phyloP scores from a whole-genome alignment of 495 filamentous ascomycete genomes.

The Aspergillus panamensis region DNA sequence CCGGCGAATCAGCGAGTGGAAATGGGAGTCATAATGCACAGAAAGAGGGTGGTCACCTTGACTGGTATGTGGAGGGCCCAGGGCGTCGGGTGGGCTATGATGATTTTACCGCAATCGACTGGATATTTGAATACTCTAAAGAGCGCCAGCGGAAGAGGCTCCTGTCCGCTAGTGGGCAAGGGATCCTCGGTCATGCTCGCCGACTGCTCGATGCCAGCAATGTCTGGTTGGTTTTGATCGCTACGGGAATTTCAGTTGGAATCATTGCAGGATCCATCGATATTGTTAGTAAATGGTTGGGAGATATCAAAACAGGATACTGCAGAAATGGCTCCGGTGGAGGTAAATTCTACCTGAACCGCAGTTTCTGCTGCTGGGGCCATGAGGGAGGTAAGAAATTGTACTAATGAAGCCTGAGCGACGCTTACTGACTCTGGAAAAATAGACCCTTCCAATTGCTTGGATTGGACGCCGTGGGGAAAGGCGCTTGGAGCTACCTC shows the following conservation, averaged over 20 bases:
- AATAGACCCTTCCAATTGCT: constrained; percentile 67
- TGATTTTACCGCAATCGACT: constrained; percentile 96
- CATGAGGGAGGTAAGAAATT: constrained; percentile 58
- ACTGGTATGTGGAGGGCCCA: constrained; percentile 91
- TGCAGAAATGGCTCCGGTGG: constrained; percentile 71
- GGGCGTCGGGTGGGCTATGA: constrained; percentile 92
- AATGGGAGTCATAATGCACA: constrained; percentile 41
- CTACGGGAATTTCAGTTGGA: constrained; percentile 75
- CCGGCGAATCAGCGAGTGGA: constrained; percentile 24
- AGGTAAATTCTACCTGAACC: constrained; percentile 85
- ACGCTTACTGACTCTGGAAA: background rate
- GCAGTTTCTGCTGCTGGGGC: constrained; percentile 88
- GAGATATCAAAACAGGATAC: constrained; percentile 88
- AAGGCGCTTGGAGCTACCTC: constrained; percentile 63
- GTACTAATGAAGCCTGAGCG: background rate
- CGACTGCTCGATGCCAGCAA: constrained; percentile 79
- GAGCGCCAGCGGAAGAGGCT: constrained; percentile 82
- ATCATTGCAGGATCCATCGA: constrained; percentile 84
- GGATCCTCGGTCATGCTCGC: constrained; percentile 67
- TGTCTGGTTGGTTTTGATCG: constrained; percentile 84
- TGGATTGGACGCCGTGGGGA: constrained; percentile 84
- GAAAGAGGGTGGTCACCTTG: constrained; percentile 65
- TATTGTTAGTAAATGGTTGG: constrained; percentile 90
- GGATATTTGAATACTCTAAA: constrained; percentile 99
- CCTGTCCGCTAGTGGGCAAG: constrained; percentile 64